Conservation (phyloP, 2,329 filamentous ascomycete genomes). For the Zymoseptoria pseudotritici region DNA sequence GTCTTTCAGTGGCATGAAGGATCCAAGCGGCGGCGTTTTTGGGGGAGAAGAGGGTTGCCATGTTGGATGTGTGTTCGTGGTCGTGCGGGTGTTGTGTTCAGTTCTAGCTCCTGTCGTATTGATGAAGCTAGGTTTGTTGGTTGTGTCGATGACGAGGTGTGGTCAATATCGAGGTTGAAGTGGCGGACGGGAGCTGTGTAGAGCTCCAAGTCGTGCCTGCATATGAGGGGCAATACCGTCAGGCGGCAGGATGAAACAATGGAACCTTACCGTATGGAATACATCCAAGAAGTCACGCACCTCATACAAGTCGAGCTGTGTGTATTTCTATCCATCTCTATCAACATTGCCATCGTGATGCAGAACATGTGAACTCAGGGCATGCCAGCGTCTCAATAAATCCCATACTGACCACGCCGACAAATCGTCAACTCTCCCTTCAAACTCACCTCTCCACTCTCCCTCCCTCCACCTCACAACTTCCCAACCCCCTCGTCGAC, state of each 20-base stretch:
- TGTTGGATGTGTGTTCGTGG: background rate
- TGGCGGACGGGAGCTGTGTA: background rate
- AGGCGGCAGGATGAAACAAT: background rate
- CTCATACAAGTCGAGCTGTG: background rate
- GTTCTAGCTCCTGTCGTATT: too few species aligned
- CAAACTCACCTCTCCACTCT: background rate
- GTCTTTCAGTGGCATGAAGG: slow-evolving; percentile 24
- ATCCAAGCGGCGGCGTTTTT: slow-evolving; percentile 32
- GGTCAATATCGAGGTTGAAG: background rate
- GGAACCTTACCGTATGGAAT: too few species aligned
- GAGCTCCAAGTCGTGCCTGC: background rate
- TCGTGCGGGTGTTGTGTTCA: too few species aligned
- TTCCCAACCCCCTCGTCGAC: background rate
- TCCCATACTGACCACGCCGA: background rate
- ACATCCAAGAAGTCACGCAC: background rate
- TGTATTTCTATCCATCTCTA: background rate
- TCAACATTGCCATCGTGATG: background rate
- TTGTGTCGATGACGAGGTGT: background rate
- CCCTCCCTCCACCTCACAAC: background rate
- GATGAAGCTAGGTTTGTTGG: too few species aligned
- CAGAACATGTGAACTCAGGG: background rate
- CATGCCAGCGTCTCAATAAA: too few species aligned
- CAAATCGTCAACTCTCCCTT: background rate
- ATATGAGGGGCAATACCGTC: background rate
- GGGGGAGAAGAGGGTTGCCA: slow-evolving; percentile 1